phyloP scores from a whole-genome alignment of 164 flowering plant genomes.

The Stephania cephalantha region DNA sequence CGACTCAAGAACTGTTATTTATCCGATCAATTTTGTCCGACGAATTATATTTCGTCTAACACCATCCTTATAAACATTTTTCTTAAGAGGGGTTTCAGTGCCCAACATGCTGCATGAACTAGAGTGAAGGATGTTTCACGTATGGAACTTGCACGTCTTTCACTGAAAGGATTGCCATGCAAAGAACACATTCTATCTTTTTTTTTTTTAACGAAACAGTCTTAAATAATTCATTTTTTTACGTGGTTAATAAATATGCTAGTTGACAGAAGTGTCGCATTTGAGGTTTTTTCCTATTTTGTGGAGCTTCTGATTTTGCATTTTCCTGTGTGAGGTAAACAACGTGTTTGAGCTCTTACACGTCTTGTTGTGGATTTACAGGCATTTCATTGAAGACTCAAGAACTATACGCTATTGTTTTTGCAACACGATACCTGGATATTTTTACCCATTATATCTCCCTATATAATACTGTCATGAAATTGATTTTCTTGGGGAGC shows the following conservation, averaged over 20 bases:
- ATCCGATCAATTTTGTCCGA: neutral
- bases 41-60: too few relatives aligned
- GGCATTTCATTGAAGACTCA: constrained; percentile 97
- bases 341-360: neutral
- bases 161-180: too few relatives aligned
- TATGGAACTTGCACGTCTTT: too few relatives aligned
- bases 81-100: too few relatives aligned
- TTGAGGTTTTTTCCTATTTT: neutral
- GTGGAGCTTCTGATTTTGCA: neutral
- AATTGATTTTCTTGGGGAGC: constrained; percentile 84
- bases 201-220: too few relatives aligned
- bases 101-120: too few relatives aligned
- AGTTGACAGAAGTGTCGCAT: neutral
- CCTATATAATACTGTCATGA: constrained; percentile 77
- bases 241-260: too few relatives aligned
- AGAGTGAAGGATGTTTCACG: too few relatives aligned
- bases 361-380: constrained; percentile 22
- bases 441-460: constrained; percentile 69
- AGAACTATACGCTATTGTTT: constrained; percentile 84
- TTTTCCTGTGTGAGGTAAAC: neutral
- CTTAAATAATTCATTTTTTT: too few relatives aligned
- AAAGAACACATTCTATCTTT: too few relatives aligned
- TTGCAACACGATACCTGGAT: constrained; percentile 83
- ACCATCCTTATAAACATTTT: too few relatives aligned
- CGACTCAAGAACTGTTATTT: neutral